Evolutionary conservation across 139 green algal species (phyloP), one percentile per base, ranked within the genome.

Genomic region (Eudorina sp.): DNA sequence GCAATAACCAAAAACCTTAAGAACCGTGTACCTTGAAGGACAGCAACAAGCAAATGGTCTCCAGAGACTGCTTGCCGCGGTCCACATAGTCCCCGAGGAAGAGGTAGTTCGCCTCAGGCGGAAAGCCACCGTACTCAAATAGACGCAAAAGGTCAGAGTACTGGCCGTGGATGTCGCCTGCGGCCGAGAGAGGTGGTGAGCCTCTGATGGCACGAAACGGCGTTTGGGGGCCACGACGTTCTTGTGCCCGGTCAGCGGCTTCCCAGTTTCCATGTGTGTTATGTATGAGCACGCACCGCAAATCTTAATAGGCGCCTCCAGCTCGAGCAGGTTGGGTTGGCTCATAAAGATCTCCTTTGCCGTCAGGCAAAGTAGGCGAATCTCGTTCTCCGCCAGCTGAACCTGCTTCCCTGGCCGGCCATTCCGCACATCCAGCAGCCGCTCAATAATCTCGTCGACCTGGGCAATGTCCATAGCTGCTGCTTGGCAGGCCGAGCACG

Each of bases 21-120:
- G n/a, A n/a, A n/a, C n/a, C 1, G 3, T 75, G 21, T 21, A 98
- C 95, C 96, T 99, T 99, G 94, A 99, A 99, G 0, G 98, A 96
- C 34, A 99, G 94, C 48, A 99, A 92, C 88, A 99, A 92, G 92
- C 97, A 99, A 75, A 99, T 99, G 31, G 98, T 99, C 88, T 99
- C 98, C 80, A 99, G 89, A 87, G 95, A 98, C 86, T 99, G 98
- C 96, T 99, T 99, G 5, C 98, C 98, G 16, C 98, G 92, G 92
- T 99, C 98, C 36, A 99, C 98, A 84, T 99, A 99, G 92, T 99
- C 98, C 5, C 98, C 98, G 48, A 99, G 90, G 79, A 99, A 99
- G 29, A 99, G 93, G 90, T 99, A 99, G 93, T 99, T 99, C 21
- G 97, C 98, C 91, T 99, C 98, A 25, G 98, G 98, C 1, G 98